Percentiles rank a stretch among this genome's conserved stretches.
Evolutionary conservation across 768 basidiomycete species (phyloP).

Genomic region (Nidularia sp.): DNA sequence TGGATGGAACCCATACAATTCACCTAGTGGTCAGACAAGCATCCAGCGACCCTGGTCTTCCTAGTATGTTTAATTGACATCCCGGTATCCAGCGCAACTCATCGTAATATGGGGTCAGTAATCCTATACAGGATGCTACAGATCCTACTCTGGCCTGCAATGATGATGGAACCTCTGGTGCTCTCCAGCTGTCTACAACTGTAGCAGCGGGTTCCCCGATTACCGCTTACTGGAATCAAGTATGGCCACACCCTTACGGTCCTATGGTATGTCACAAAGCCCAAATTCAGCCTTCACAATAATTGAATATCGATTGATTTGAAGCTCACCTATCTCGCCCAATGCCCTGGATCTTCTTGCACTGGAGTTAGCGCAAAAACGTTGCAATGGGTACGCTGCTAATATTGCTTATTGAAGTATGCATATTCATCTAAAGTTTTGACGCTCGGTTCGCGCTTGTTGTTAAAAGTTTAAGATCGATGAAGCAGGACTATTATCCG

Average conservation of each 20-base stretch:
- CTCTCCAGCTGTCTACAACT: slow-evolving; percentile 35
- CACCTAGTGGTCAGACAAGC: slow-evolving; percentile 33
- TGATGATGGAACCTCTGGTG: slow-evolving; percentile 33
- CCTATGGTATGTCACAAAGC: slow-evolving; percentile 27
- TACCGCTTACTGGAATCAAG: slow-evolving; percentile 40
- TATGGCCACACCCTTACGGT: slow-evolving; percentile 39
- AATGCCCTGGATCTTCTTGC: slow-evolving; percentile 39
- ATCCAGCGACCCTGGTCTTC: slow-evolving; percentile 43
- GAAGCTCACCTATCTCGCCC: slow-evolving; percentile 40
- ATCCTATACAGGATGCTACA: slow-evolving; percentile 36
- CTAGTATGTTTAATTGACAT: slow-evolving; percentile 24
- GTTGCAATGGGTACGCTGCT: slow-evolving; percentile 34
- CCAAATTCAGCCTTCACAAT: not conserved
- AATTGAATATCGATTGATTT: not conserved
- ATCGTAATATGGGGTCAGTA: slow-evolving; percentile 14
- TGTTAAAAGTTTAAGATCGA: slow-evolving; percentile 39
- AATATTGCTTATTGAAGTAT: not conserved
- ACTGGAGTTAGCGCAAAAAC: slow-evolving; percentile 30
- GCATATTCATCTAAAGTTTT: not conserved
- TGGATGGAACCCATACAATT: slow-evolving; percentile 40
- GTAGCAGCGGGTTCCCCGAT: slow-evolving; percentile 36
- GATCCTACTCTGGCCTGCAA: slow-evolving; percentile 38
- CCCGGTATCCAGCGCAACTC: not conserved
- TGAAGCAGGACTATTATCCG: slow-evolving; percentile 39
- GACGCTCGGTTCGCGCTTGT: not conserved